Base-by-base conservation (phyloP, 768 basidiomycete species). In the Heimioporus sp. region DNA sequence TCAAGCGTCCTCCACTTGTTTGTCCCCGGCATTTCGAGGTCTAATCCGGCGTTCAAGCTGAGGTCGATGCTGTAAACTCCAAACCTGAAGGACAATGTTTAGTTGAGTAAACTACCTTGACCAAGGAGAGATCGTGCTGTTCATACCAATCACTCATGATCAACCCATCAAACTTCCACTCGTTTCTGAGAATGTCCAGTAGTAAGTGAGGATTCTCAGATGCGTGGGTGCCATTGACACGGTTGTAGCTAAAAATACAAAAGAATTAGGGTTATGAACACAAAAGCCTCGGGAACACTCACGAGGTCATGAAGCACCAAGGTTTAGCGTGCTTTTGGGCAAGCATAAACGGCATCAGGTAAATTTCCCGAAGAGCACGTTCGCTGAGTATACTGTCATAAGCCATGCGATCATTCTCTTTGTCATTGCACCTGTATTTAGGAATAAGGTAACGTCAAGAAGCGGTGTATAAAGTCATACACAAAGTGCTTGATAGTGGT, bases 91-190 rank as follows among this genome's bases (percentile, higher is more conserved):
- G 34, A n/a, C 4, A 2, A 28, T 5, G 31, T 49, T 51, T 37
- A 34, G 35, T 32, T 53, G 37, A 43, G 10, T 38, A 43, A 42
- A 42, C n/a, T 24, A 12, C 12, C 34, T 21, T 37, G 20, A 30
- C 12, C 49, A 9, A 2, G 10, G 10, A 20, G 13, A 13, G 2
- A 12, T 35, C 35, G 42, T 10, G 10, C 7, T 15, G 12, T 19
- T 51, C 64, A 20, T 66, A 87, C 90, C 90, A 93, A 65, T 92
- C 90, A 52, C 86, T 87, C 87, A 92, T 91, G 51, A 87, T 73
- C 72, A 82, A 64, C 3, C 86, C 85, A n/a, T 84, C 73, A 58
- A 79, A 87, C 37, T 80, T 77, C 89, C 90, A 91, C 62, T 91
- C 90, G 15, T 78, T 77, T 10, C 87, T 76, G 2, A 90, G 73